Base-by-base conservation (phyloP, 345 rosid genomes). In the Syzygium aromaticum region DNA sequence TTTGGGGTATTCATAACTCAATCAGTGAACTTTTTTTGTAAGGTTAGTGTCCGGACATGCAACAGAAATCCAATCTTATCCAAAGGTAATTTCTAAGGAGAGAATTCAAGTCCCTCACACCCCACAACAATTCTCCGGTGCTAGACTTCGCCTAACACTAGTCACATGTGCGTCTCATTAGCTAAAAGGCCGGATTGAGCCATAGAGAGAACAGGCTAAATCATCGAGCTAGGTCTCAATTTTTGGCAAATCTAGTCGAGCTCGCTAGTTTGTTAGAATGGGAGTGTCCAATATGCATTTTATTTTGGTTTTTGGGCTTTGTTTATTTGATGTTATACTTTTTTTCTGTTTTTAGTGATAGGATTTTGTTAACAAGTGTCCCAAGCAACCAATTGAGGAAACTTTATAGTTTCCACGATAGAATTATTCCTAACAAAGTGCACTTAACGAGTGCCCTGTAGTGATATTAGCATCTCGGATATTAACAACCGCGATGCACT, bases 121-220 rank as follows among this genome's bases (percentile, higher is more conserved):
- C 30, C 40, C 10, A 3, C 11, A 7, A 3, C 2, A 63, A 2
- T 63, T 63, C 9, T 63, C 4, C 0, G 3, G 40, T 8, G 21
- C 43, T 64, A 28, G 2, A 64, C 14, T 27, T 57, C n/a, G 14
- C 64, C 28, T 10, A 11, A 57, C 14, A 1, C 64, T 57, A 28
- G 13, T 30, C 11, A 3, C 23, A 2, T 3, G 12, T 33, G 46
- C 40, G 33, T 33, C 22, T 33, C 78, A 33, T 30, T 19, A 30
- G 1, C 23, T 67, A 7, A 3, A 16, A 64, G 23, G 43, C 22
- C 8, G 2, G 23, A 64, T 64, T 30, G 21, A 28, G 7, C 16
- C 17, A 63, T 0, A 17, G 33, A 15, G 77, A 63, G 77, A 15
- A 10, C 4, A 63, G 21, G 11, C 77, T 30, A 30, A 22, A 15